Conservation (phyloP, 257 asterid species). For the Penstemon barbatus region DNA sequence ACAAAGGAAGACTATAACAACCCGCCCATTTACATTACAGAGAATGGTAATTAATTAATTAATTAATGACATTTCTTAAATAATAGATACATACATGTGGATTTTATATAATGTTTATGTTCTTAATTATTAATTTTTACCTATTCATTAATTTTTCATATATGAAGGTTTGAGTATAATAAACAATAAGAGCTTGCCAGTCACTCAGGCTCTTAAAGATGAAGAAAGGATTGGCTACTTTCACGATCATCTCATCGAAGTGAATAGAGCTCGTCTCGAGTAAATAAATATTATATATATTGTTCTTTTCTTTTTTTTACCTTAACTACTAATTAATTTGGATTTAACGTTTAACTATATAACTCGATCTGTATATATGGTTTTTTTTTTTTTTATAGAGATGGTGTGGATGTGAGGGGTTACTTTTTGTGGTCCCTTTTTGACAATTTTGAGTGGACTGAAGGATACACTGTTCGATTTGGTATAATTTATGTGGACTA, state of each 20-base stretch:
- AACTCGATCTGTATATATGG: neutral
- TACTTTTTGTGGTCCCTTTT: slow-evolving; percentile 24
- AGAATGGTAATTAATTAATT: too few relatives aligned
- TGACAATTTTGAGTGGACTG: slow-evolving; percentile 32
- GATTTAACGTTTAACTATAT: neutral
- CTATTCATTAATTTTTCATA: too few relatives aligned
- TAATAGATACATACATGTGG: too few relatives aligned
- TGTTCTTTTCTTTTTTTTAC: too few relatives aligned
- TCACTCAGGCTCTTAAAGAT: slow-evolving; percentile 8
- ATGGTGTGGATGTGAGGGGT: slow-evolving; percentile 13
- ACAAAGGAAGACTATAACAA: too few relatives aligned
- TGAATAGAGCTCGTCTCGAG: slow-evolving; percentile 35
- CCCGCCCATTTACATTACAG: too few relatives aligned
- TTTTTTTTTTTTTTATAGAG: neutral
- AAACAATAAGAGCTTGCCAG: too few relatives aligned
- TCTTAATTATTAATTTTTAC: too few relatives aligned
- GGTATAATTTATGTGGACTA: slow-evolving; percentile 27
- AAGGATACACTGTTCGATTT: slow-evolving; percentile 28
- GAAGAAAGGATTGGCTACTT: slow-evolving; percentile 26
- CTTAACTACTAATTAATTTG: too few relatives aligned
- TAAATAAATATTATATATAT: slow-evolving; percentile 5
- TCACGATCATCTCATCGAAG: slow-evolving; percentile 32
- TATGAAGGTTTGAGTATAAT: too few relatives aligned
- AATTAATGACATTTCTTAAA: too few relatives aligned
- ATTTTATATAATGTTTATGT: too few relatives aligned